Conservation (phyloP, 73 alveolate species). For the Tetrahymena thermophila region DNA sequence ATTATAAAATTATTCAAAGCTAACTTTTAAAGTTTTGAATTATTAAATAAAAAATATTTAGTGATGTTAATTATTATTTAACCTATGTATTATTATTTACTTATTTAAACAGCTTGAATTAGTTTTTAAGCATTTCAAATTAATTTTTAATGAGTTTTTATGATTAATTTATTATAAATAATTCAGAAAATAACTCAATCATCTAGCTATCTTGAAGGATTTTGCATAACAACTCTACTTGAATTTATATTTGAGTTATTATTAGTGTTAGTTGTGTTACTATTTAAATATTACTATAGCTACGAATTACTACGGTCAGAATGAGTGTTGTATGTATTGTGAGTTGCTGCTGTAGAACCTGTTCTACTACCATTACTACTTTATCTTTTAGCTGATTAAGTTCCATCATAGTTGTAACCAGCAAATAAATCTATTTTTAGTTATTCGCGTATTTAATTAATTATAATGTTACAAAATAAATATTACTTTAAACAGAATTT, state of each 20-base stretch:
- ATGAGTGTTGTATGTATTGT: neutral
- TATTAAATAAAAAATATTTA: no score
- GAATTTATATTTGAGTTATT: neutral
- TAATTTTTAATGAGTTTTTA: neutral
- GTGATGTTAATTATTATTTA: no score
- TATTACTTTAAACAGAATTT: slow-evolving; percentile 46
- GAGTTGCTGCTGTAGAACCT: neutral
- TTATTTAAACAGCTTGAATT: neutral
- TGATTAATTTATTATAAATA: neutral
- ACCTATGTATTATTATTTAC: no score
- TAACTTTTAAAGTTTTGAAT: neutral
- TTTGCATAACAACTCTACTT: neutral
- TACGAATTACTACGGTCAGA: neutral
- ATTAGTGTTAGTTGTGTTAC: neutral
- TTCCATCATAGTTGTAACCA: slow-evolving; percentile 57
- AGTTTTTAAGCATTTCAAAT: neutral
- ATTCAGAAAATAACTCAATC: neutral
- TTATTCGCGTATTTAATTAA: neutral
- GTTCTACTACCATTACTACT: neutral
- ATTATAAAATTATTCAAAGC: neutral
- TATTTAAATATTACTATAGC: neutral
- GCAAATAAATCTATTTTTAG: slow-evolving; percentile 26
- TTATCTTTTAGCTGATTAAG: neutral
- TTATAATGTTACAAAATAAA: neutral
- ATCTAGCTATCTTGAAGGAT: neutral